phyloP scores from a whole-genome alignment of 148 eudicot species.

The Talinum fruticosum region DNA sequence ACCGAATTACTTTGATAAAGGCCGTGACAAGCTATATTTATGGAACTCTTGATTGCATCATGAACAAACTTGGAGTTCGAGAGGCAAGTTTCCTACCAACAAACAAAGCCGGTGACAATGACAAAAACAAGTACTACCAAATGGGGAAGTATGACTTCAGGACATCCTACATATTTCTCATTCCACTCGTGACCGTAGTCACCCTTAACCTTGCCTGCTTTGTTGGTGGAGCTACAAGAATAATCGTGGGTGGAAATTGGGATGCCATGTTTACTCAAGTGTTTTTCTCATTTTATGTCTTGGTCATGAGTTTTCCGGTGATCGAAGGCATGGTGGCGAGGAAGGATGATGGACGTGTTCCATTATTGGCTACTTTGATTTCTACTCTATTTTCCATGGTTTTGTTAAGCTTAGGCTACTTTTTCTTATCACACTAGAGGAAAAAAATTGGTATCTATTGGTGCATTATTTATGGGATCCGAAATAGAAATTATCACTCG shows the following conservation, averaged over 20 bases:
- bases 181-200: constrained; percentile 20
- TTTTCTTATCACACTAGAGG: neutral
- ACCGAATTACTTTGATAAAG: constrained; percentile 25
- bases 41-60: constrained; percentile 17
- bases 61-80: constrained; percentile 28
- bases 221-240: constrained; percentile 25
- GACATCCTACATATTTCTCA: constrained; percentile 29
- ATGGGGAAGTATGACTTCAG: constrained; percentile 33
- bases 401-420: constrained; percentile 3
- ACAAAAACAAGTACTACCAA: constrained; percentile 20
- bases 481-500: too few relatives aligned
- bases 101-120: constrained; percentile 25
- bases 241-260: neutral
- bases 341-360: constrained; percentile 29
- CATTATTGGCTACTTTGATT: constrained; percentile 9
- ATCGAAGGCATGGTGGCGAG: constrained; percentile 29
- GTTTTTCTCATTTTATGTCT: constrained; percentile 17
- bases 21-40: constrained; percentile 22
- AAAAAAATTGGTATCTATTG: too few relatives aligned
- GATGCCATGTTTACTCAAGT: constrained; percentile 27
- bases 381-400: constrained; percentile 9
- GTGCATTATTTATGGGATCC: too few relatives aligned
- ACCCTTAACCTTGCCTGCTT: constrained; percentile 23
- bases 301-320: constrained; percentile 24
- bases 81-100: constrained; percentile 34